phyloP scores from a whole-genome alignment of 176 grass and related monocot genomes.

The Alopecurus myosuroides region DNA sequence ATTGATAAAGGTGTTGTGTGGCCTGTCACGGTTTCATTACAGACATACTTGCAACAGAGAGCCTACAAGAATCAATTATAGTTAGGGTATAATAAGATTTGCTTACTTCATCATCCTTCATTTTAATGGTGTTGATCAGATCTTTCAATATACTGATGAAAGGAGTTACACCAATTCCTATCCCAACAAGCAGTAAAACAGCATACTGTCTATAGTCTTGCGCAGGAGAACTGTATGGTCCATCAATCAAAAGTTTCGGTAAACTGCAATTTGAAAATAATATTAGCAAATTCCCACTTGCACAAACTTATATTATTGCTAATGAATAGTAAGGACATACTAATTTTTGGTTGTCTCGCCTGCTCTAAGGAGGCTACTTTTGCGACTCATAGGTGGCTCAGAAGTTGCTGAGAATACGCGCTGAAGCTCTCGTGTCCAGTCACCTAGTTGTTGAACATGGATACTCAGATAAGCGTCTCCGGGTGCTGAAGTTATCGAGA shows the following conservation, averaged over 20 bases:
- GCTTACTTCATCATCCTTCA: conserved; percentile 74
- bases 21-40: not conserved
- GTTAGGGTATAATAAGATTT: not conserved
- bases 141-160: conserved; percentile 94
- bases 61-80: not conserved
- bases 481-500: conserved; percentile 95
- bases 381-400: conserved; percentile 71
- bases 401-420: conserved; percentile 79
- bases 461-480: conserved; percentile 91
- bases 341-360: conserved; percentile 72
- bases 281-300: conserved; percentile 15
- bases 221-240: conserved; percentile 85
- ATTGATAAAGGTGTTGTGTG: not conserved
- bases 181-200: conserved; percentile 79
- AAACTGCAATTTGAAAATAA: conserved; percentile 53
- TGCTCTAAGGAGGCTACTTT: conserved; percentile 89
- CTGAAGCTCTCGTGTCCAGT: conserved; percentile 93
- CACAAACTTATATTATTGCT: conserved; percentile 13
- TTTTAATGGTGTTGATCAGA: conserved; percentile 69
- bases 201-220: conserved; percentile 96
- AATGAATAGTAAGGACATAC: conserved; percentile 36
- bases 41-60: not conserved
- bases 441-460: conserved; percentile 91
- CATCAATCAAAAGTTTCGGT: conserved; percentile 95
- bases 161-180: conserved; percentile 90